Conservation (phyloP, 129 eudicot species). For the Helichrysum umbraculigerum region DNA sequence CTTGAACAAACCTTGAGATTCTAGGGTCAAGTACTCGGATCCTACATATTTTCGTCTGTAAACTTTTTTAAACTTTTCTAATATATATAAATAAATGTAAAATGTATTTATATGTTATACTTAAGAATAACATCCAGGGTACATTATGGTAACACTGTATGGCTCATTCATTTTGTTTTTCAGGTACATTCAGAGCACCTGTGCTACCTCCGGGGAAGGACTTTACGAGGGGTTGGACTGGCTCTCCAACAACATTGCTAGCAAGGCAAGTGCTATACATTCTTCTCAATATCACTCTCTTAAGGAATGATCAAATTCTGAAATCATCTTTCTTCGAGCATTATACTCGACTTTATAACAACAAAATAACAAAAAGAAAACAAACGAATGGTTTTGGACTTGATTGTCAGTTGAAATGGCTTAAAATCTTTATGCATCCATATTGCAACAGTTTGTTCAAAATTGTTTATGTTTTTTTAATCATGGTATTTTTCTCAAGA, state of each 20-base stretch:
- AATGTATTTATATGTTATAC: neutral
- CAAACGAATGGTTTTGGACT: neutral
- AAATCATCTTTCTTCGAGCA: neutral
- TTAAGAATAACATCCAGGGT: no score
- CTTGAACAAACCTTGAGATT: neutral
- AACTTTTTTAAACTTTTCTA: no score
- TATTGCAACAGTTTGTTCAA: neutral
- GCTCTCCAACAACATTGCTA: slow-evolving; percentile 99
- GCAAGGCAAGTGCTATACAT: slow-evolving; percentile 51
- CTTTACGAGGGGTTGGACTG: slow-evolving; percentile 98
- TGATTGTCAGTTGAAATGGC: no score
- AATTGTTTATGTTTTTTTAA: neutral
- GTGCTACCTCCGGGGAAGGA: slow-evolving; percentile 99
- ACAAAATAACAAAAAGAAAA: no score
- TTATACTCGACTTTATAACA: neutral
- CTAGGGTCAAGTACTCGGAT: neutral
- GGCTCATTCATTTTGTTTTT: neutral
- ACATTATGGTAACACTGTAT: neutral
- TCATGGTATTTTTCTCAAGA: neutral
- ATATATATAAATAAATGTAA: no score
- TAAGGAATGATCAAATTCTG: neutral
- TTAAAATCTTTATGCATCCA: neutral
- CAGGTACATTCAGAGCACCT: slow-evolving; percentile 99
- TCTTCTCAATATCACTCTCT: neutral
- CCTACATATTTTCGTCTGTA: no score